Conservation (phyloP, 371 early-diverging fungal genomes). For the Mortierella sp. region DNA sequence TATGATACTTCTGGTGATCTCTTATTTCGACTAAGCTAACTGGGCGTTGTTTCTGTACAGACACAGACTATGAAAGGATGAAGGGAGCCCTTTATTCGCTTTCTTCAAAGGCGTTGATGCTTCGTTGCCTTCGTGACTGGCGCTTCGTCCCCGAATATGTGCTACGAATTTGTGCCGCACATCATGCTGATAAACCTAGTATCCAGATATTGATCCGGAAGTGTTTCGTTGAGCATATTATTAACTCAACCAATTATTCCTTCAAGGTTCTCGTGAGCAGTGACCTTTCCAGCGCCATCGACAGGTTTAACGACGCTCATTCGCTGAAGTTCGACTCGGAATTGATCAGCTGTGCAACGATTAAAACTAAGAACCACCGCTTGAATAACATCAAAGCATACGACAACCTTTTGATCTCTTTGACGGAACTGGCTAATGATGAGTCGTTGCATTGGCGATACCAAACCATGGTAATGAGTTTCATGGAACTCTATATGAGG, state of each 20-base stretch:
- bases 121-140: slow-evolving; percentile 77
- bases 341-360: slow-evolving; percentile 16
- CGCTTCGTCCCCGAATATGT: slow-evolving; percentile 71
- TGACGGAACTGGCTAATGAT: slow-evolving; percentile 59
- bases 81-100: slow-evolving; percentile 85
- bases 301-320: slow-evolving; percentile 25
- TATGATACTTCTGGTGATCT: neutral
- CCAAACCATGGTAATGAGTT: slow-evolving; percentile 80
- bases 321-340: slow-evolving; percentile 21
- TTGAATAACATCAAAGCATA: slow-evolving; percentile 49
- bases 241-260: slow-evolving; percentile 61
- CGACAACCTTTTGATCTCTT: slow-evolving; percentile 19
- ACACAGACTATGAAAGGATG: slow-evolving; percentile 69
- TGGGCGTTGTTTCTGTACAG: slow-evolving; percentile 6
- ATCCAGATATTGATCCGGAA: slow-evolving; percentile 81
- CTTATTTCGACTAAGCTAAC: neutral
- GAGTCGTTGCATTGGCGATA: slow-evolving; percentile 85
- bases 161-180: slow-evolving; percentile 72
- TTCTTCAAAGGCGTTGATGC: slow-evolving; percentile 61
- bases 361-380: slow-evolving; percentile 41
- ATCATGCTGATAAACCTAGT: slow-evolving; percentile 85
- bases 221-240: slow-evolving; percentile 71
- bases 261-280: slow-evolving; percentile 56
- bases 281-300: slow-evolving; percentile 35
- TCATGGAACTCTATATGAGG: slow-evolving; percentile 75